Percentiles rank a stretch among this genome's conserved stretches.
phyloP scores from a whole-genome alignment of 495 filamentous ascomycete genomes.

The Daldinia bambusicola region DNA sequence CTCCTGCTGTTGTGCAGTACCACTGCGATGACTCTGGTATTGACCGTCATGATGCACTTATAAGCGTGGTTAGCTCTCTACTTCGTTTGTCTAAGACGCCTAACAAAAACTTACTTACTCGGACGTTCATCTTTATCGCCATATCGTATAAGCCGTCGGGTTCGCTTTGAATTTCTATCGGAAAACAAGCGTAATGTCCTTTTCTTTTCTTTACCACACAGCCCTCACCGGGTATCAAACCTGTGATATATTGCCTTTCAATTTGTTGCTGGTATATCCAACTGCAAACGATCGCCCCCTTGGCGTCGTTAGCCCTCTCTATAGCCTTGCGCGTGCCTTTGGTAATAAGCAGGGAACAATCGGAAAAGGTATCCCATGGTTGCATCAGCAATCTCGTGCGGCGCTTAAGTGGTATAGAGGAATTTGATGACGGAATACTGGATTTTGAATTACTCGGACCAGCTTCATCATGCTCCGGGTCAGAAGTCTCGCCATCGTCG shows the following conservation, averaged over 20 bases:
- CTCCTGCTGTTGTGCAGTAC: constrained; percentile 58
- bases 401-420: no score
- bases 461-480: neutral
- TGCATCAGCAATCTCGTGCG: no score
- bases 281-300: constrained; percentile 68
- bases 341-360: constrained; percentile 23
- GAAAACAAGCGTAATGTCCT: constrained; percentile 65
- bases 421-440: neutral
- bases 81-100: neutral
- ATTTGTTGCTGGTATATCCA: constrained; percentile 70
- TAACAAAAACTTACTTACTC: constrained; percentile 33
- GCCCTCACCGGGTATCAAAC: constrained; percentile 64
- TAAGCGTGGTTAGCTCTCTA: neutral
- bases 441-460: neutral
- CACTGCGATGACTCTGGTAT: constrained; percentile 65
- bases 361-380: constrained; percentile 23
- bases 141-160: constrained; percentile 61
- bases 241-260: constrained; percentile 67
- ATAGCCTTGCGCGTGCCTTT: constrained; percentile 41
- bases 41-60: constrained; percentile 70
- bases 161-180: constrained; percentile 61
- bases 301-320: constrained; percentile 62
- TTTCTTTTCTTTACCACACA: constrained; percentile 68
- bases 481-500: neutral
- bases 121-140: constrained; percentile 66